Evolutionary conservation across 2,329 filamentous ascomycete genomes (phyloP), one percentile per base, ranked within the genome.

Genomic region (Elsinoe fawcettii): DNA sequence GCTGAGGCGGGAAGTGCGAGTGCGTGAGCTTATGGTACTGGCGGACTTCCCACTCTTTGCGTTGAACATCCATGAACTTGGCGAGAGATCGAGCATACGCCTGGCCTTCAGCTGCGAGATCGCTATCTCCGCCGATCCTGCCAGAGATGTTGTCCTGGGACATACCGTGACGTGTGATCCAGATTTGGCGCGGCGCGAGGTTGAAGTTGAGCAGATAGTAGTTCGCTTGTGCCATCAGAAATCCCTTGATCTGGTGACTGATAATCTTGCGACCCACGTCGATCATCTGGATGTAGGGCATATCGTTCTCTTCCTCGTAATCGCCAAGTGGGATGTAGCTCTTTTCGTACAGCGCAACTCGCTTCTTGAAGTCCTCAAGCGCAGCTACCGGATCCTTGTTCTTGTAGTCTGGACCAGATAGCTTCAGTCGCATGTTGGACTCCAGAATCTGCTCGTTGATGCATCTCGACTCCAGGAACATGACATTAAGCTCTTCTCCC

Each of bases 121-220:
- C 80, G 0, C 91, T 92, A 70, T 99, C 87, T 44, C 93, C 93
- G 39, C 93, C 93, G 60, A 99, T 89, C 70, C 89, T 95, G 60
- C 91, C 90, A 2, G 84, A 78, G 58, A 88, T 79, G 67, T 99
- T 96, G 70, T 99, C 93, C 60, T 82, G 70, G 58, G 90, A 96
- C 72, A 96, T 88, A 41, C 93, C 93, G 68, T 97, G 93, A 53
- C 93, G 80, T 1, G 93, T 97, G 68, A 99, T 95, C 93, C 93
- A 99, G 60, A 99, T 97, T 71, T 96, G 92, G 56, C 93, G 82
- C 0, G 93, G 91, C 0, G 92, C 89, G 14, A 99, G 80, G 66
- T 99, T 97, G 78, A 99, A 99, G 65, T 95, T 97, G 46, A 93
- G 87, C 8, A 99, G 80, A 66, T 97, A 99, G 62, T 91, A 95